Evolutionary conservation across 2,329 filamentous ascomycete genomes (phyloP).

Genomic region (Aspergillus sp.): DNA sequence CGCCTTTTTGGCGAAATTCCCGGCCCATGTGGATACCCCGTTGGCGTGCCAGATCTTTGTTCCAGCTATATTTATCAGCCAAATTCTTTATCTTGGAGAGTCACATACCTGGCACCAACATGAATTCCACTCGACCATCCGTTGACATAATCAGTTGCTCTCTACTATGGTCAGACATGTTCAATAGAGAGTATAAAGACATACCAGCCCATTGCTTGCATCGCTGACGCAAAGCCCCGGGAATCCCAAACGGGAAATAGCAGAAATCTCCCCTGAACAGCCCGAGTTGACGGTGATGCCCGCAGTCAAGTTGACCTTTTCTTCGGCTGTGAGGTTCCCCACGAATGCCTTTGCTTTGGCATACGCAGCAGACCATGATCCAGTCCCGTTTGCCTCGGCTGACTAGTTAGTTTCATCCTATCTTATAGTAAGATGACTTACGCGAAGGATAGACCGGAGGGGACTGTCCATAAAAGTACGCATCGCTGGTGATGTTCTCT

Average conservation of each 20-base stretch:
- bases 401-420: no score
- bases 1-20: constrained; percentile 39
- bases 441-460: constrained; percentile 19
- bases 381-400: constrained; percentile 22
- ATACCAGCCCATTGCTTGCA: constrained; percentile 36
- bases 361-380: constrained; percentile 32
- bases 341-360: constrained; percentile 35
- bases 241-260: constrained; percentile 27
- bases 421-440: constrained; percentile 2
- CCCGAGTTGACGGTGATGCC: constrained; percentile 17
- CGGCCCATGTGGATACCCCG: constrained; percentile 27
- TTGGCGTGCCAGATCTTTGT: constrained; percentile 26
- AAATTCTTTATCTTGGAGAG: no score
- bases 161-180: constrained; percentile 7
- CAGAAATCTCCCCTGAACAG: constrained; percentile 29
- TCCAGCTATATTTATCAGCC: constrained; percentile 21
- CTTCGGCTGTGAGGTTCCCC: constrained; percentile 35
- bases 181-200: not conserved
- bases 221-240: constrained; percentile 39
- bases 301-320: constrained; percentile 35
- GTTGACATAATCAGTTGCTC: constrained; percentile 26
- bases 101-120: constrained; percentile 21
- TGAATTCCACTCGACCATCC: constrained; percentile 18
- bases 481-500: constrained; percentile 17
- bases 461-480: constrained; percentile 19